A percentile compares a stretch with the other conserved stretches of the same genome.
Conservation (phyloP, 78 protist genomes). For the Cavenderia fasciculata region DNA sequence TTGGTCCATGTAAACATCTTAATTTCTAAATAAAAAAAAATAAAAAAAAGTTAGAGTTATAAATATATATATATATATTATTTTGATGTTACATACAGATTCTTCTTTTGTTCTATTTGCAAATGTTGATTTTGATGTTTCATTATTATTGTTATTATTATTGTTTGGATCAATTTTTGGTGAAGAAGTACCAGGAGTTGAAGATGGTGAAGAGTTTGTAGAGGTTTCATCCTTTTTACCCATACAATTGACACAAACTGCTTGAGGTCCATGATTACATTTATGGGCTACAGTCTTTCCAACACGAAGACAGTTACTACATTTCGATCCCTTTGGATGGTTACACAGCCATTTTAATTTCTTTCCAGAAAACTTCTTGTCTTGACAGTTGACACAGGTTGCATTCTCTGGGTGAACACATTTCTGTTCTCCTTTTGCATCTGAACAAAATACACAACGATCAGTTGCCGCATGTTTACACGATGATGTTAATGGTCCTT, state of each 20-base stretch:
- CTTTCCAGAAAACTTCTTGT: conserved; percentile 54
- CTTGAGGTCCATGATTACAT: conserved; percentile 55
- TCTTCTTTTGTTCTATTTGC: neutral
- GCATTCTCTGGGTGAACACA: conserved; percentile 59
- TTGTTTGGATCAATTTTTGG: conserved; percentile 7
- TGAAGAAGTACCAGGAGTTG: neutral
- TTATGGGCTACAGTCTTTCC: conserved; percentile 46
- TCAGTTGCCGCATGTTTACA: conserved; percentile 65
- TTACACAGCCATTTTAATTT: conserved; percentile 71
- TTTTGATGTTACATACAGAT: no score
- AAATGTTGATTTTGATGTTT: neutral
- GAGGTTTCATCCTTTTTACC: neutral
- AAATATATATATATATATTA: neutral
- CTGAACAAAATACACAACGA: conserved; percentile 77
- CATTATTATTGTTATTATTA: neutral
- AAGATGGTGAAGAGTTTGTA: neutral
- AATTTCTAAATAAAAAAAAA: neutral
- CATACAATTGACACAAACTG: conserved; percentile 58
- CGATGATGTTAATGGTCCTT: conserved; percentile 22
- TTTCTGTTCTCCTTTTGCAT: conserved; percentile 29
- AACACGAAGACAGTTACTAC: conserved; percentile 47
- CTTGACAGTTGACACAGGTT: conserved; percentile 74
- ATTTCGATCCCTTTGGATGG: conserved; percentile 48
- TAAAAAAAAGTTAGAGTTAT: neutral
- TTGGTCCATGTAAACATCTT: conserved; percentile 72